Percentiles rank a stretch among this genome's conserved stretches.
phyloP scores from a whole-genome alignment of 192 early-diverging fungal species.

The Coemansia sp. region DNA sequence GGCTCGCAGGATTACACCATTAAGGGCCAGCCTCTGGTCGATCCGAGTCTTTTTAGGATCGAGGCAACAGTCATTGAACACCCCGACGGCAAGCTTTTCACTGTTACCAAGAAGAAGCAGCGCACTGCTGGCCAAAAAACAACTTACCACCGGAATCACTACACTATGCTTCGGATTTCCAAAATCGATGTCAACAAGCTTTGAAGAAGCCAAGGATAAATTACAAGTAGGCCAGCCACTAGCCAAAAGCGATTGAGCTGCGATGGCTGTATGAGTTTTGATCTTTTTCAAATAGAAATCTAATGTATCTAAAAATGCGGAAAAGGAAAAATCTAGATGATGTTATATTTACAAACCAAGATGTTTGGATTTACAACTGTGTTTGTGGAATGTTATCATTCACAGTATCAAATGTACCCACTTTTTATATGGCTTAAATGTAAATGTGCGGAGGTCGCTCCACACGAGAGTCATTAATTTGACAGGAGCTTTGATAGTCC shows the following conservation, averaged over 20 bases:
- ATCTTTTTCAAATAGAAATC: too few relatives aligned
- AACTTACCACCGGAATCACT: slow-evolving; percentile 66
- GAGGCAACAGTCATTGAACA: slow-evolving; percentile 91
- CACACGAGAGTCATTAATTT: too few relatives aligned
- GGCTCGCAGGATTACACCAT: slow-evolving; percentile 81
- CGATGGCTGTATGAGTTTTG: not conserved
- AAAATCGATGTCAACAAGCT: slow-evolving; percentile 64
- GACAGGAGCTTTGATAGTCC: too few relatives aligned
- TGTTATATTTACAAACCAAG: too few relatives aligned
- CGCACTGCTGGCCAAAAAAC: slow-evolving; percentile 73
- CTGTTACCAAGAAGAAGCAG: slow-evolving; percentile 78
- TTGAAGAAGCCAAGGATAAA: not conserved
- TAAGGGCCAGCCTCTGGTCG: slow-evolving; percentile 82
- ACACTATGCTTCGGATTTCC: slow-evolving; percentile 73
- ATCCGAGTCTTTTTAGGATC: slow-evolving; percentile 69
- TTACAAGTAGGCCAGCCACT: not conserved
- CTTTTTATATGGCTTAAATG: too few relatives aligned
- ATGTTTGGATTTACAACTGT: too few relatives aligned
- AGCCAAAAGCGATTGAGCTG: not conserved
- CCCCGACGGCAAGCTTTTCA: slow-evolving; percentile 69
- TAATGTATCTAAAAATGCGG: too few relatives aligned
- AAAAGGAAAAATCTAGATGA: too few relatives aligned
- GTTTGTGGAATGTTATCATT: too few relatives aligned
- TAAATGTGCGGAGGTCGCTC: too few relatives aligned
- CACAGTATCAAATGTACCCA: too few relatives aligned